Evolutionary conservation across 306 rosid genomes (phyloP).

Genomic region (Corylus avellana): DNA sequence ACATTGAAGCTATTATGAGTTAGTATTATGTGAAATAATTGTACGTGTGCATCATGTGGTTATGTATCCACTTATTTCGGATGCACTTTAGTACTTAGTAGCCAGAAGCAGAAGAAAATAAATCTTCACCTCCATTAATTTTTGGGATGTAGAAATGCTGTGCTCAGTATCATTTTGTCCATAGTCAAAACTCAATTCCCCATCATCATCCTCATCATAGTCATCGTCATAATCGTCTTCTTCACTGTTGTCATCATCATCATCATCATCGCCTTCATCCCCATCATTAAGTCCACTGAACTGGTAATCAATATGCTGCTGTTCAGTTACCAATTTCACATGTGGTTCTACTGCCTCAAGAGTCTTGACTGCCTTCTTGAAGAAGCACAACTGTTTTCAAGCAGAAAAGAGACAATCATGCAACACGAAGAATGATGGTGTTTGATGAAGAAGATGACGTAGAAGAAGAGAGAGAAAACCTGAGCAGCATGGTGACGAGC

Average conservation of each 20-base stretch:
- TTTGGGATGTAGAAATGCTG: constrained; percentile 56
- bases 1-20: background rate
- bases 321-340: constrained; percentile 78
- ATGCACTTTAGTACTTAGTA: background rate
- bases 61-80: background rate
- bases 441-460: constrained; percentile 7
- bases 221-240: constrained; percentile 45
- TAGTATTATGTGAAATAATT: background rate
- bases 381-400: constrained; percentile 72
- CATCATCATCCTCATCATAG: constrained; percentile 63
- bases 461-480: constrained; percentile 46
- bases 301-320: constrained; percentile 91
- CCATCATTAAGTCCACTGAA: constrained; percentile 84
- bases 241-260: constrained; percentile 42
- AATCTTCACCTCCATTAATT: constrained; percentile 65
- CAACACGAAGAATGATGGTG: constrained; percentile 24
- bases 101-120: background rate
- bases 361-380: constrained; percentile 80
- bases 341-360: constrained; percentile 89
- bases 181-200: constrained; percentile 87
- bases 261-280: constrained; percentile 50
- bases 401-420: constrained; percentile 33
- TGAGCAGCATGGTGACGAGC: constrained; percentile 99
- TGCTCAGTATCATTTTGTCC: constrained; percentile 59
- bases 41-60: background rate